Evolutionary conservation across 2,329 filamentous ascomycete genomes (phyloP), one percentile per base, ranked within the genome.

Genomic region (Aspergillus unguis): DNA sequence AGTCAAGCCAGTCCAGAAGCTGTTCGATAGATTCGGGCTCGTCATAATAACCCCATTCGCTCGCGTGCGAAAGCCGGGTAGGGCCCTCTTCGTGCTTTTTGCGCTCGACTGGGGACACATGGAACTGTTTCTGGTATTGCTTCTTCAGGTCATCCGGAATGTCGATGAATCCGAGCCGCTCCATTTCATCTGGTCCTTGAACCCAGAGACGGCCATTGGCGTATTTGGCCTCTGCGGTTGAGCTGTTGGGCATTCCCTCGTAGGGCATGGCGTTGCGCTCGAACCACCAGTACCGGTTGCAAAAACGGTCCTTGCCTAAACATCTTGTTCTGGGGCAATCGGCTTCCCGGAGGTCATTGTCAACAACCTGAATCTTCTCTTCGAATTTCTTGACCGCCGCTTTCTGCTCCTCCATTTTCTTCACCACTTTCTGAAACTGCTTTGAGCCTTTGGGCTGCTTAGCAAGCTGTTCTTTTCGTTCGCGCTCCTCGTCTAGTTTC

Each of bases 211-310:
- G 89, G 6, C 90, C 94, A 68, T 97, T 99, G 37, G 92, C 92
- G 67, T 97, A 99, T 6, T 83, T 86, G 25, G 92, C 91, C 42
- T 85, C 80, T 1, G 90, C 88, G 1, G 92, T 97, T 11, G 92
- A 96, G 70, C 90, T 95, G 58, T 82, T 84, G 0, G 92, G 92
- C 50, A 96, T 79, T 4, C 94, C 94, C 31, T 82, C 90, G 65
- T 92, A 96, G 0, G 94, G 94, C 92, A 97, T 97, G 26, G 92
- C 94, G 65, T 97, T 99, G 57, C 92, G 87, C 73, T 99, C 94
- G 70, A 97, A 96, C 92, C 94, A 99, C 78, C 95, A 97, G 73
- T 97, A 99, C 49, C 92, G 85, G 72, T 99, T 97, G 85, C 92
- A 96, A 78, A 96, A 99, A 41, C 94, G 85, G 72, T 99, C 94